phyloP scores from a whole-genome alignment of 1,284 basidiomycete genomes.

The Leccinum angustisporum region DNA sequence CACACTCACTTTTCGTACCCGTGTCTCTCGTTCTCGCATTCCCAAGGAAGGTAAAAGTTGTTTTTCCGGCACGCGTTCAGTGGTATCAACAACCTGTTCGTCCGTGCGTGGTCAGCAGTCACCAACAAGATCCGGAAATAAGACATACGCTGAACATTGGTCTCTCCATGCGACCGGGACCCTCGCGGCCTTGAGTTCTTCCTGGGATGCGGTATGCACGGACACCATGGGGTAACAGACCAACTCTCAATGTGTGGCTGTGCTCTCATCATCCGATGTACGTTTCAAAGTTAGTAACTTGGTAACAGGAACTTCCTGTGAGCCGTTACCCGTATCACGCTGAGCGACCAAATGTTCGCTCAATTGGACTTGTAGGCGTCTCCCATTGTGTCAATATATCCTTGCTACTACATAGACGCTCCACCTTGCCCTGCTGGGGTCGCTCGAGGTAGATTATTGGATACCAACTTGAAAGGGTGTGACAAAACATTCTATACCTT shows the following conservation, averaged over 20 bases:
- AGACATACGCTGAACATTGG: slow-evolving; percentile 85
- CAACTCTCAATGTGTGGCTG: slow-evolving; percentile 19
- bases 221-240: slow-evolving; percentile 50
- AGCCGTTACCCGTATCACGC: too few species aligned
- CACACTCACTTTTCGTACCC: slow-evolving; percentile 68
- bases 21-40: slow-evolving; percentile 80
- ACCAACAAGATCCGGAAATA: not conserved
- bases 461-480: too few species aligned
- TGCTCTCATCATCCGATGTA: slow-evolving; percentile 3
- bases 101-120: not conserved
- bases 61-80: slow-evolving; percentile 79
- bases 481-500: too few species aligned
- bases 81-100: slow-evolving; percentile 75
- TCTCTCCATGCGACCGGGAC: slow-evolving; percentile 88
- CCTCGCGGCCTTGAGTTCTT: slow-evolving; percentile 74
- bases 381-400: too few species aligned
- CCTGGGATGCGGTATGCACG: slow-evolving; percentile 78
- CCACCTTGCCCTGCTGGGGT: too few species aligned
- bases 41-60: slow-evolving; percentile 76
- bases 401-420: too few species aligned
- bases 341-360: too few species aligned
- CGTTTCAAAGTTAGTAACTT: too few species aligned
- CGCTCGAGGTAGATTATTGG: too few species aligned
- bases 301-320: too few species aligned
- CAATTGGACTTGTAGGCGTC: too few species aligned